Evolutionary conservation across 306 rosid species (phyloP).

Genomic region (Dryas drummondii): DNA sequence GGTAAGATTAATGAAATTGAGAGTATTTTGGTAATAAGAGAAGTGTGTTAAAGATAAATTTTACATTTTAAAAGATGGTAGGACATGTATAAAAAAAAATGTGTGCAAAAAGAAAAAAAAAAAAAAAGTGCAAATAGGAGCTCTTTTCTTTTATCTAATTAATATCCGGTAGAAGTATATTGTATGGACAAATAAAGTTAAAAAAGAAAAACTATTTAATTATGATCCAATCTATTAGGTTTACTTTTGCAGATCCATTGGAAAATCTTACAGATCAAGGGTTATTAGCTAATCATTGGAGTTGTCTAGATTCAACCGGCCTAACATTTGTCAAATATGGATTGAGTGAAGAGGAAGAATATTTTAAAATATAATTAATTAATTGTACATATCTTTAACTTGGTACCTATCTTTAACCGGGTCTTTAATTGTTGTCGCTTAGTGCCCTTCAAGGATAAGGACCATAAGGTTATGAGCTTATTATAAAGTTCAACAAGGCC

Average conservation of each 20-base stretch:
- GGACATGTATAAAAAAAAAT: too few relatives aligned
- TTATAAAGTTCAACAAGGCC: background rate
- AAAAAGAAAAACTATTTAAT: background rate
- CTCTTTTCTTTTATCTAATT: too few relatives aligned
- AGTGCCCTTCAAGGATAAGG: background rate
- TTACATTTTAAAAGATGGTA: too few relatives aligned
- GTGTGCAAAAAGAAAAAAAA: too few relatives aligned
- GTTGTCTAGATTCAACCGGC: background rate
- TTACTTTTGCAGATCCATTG: background rate
- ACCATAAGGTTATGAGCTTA: background rate
- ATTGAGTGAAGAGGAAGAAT: conserved; percentile 5
- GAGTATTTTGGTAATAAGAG: too few relatives aligned
- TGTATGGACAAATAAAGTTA: background rate
- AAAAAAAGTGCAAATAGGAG: too few relatives aligned
- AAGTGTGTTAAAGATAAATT: too few relatives aligned
- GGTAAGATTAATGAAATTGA: too few relatives aligned
- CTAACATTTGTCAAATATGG: conserved; percentile 4
- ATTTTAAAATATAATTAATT: background rate
- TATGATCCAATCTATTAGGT: background rate
- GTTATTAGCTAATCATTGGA: background rate
- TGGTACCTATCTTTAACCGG: background rate
- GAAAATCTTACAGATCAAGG: background rate
- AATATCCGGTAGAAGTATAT: too few relatives aligned
- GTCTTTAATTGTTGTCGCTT: background rate
- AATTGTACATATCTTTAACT: background rate